Evolutionary conservation across 371 early-diverging fungal species (phyloP).

Genomic region (Apophysomyces variabilis): DNA sequence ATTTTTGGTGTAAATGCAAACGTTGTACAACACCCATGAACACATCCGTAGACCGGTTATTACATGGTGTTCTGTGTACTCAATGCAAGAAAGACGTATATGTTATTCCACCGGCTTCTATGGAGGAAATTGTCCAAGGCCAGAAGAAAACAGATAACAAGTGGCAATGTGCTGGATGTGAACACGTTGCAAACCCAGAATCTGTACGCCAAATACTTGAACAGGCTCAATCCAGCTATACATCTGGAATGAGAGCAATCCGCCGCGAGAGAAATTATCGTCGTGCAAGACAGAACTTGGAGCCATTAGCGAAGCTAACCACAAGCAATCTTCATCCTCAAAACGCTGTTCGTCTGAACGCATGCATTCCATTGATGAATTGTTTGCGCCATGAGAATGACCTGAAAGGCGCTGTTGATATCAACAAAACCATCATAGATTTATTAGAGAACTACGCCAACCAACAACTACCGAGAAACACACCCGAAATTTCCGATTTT

Average conservation of each 20-base stretch:
- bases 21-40: constrained; percentile 65
- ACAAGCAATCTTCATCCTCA: constrained; percentile 36
- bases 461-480: constrained; percentile 53
- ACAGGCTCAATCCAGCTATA: constrained; percentile 39
- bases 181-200: constrained; percentile 39
- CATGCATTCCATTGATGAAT: constrained; percentile 62
- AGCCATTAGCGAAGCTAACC: constrained; percentile 17
- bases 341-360: constrained; percentile 54
- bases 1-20: constrained; percentile 77
- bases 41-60: constrained; percentile 66
- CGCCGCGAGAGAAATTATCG: constrained; percentile 37
- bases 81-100: constrained; percentile 68
- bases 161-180: constrained; percentile 56
- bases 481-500: constrained; percentile 67
- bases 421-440: constrained; percentile 56
- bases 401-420: constrained; percentile 57
- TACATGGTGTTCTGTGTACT: constrained; percentile 69
- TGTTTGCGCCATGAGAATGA: constrained; percentile 54
- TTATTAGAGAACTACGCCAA: constrained; percentile 37
- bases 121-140: constrained; percentile 33
- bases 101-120: constrained; percentile 54
- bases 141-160: constrained; percentile 12
- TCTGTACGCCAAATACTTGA: constrained; percentile 42
- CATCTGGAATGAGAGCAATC: constrained; percentile 33
- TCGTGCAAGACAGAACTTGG: constrained; percentile 34